These are phyloP conservation scores for Wickerhamomyces sp. DNA, from an alignment of 1,139 yeast species.

Conservation along the genomic window DNA sequence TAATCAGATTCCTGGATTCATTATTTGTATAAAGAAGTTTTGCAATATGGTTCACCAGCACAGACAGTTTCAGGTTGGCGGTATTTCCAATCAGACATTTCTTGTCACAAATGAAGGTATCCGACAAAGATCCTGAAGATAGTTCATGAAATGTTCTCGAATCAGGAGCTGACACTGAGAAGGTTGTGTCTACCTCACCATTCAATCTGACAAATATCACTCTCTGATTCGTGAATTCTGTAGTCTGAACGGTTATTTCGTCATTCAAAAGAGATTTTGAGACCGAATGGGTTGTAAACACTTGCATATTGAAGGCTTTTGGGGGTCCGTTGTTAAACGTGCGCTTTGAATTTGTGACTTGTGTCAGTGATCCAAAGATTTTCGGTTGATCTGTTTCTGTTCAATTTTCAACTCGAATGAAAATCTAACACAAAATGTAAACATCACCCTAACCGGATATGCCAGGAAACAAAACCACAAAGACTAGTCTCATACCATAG, in stretches of 20 bases:
- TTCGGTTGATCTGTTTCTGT: too few species aligned
- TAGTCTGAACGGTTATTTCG: slow-evolving; percentile 22
- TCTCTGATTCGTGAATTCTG: slow-evolving; percentile 29
- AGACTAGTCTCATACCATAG: not conserved
- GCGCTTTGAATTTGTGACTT: too few species aligned
- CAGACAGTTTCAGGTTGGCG: slow-evolving; percentile 27
- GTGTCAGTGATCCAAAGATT: too few species aligned
- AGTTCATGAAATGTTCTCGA: slow-evolving; percentile 12
- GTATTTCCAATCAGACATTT: slow-evolving; percentile 27
- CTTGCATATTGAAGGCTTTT: not conserved
- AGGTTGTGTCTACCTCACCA: slow-evolving; percentile 34
- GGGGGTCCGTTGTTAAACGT: not conserved
- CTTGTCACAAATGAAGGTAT: slow-evolving; percentile 17
- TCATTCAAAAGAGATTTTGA: not conserved
- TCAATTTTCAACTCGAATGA: too few species aligned
- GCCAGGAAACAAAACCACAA: not conserved
- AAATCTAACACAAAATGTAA: too few species aligned
- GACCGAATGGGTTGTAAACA: not conserved
- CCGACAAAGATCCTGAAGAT: slow-evolving; percentile 5
- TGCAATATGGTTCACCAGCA: slow-evolving; percentile 32
- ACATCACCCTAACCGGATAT: too few species aligned
- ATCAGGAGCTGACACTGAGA: slow-evolving; percentile 29
- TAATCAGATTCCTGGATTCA: slow-evolving; percentile 28
- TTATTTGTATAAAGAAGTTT: slow-evolving; percentile 24
- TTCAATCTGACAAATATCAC: slow-evolving; percentile 25